Evolutionary conservation across 1,139 yeast species (phyloP).

Genomic region (Geotrichum carabidarum): DNA sequence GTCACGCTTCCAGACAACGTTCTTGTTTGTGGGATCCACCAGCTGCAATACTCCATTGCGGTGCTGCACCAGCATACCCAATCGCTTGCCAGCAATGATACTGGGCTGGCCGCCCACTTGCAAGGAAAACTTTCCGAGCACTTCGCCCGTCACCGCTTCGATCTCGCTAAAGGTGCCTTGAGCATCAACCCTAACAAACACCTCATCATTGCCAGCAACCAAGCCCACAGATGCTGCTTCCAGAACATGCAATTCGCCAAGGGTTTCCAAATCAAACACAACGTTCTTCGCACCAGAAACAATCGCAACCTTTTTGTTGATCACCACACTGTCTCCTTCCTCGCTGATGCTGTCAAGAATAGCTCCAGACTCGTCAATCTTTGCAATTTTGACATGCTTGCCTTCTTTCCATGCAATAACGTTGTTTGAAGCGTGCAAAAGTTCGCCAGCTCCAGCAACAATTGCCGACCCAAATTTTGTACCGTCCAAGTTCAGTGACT

Average conservation of each 20-base stretch:
- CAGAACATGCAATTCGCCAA: conserved; percentile 3
- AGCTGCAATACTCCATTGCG: conserved; percentile 20
- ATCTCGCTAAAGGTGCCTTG: neutral
- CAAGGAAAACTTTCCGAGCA: neutral
- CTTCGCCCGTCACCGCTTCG: conserved; percentile 1
- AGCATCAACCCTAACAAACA: conserved; percentile 1
- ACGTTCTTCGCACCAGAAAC: neutral
- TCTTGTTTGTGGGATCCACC: conserved; percentile 1
- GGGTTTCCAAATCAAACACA: conserved; percentile 6
- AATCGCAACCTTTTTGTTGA: neutral
- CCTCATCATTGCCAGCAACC: conserved; percentile 6
- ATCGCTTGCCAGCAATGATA: neutral
- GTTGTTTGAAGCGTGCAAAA: conserved; percentile 5
- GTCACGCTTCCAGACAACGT: conserved; percentile 44
- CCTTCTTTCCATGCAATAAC: conserved; percentile 2
- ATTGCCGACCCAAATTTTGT: conserved; percentile 1
- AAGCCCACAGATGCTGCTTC: neutral
- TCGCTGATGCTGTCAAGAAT: conserved; percentile 4
- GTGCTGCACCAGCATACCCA: conserved; percentile 15
- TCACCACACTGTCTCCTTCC: neutral
- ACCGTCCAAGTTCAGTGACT: neutral
- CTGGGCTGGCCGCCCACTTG: neutral
- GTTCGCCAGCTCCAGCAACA: neutral
- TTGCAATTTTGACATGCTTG: conserved; percentile 8
- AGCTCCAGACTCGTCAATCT: conserved; percentile 12